phyloP scores from a whole-genome alignment of 2,329 filamentous ascomycete genomes.

The Fusarium sp. region DNA sequence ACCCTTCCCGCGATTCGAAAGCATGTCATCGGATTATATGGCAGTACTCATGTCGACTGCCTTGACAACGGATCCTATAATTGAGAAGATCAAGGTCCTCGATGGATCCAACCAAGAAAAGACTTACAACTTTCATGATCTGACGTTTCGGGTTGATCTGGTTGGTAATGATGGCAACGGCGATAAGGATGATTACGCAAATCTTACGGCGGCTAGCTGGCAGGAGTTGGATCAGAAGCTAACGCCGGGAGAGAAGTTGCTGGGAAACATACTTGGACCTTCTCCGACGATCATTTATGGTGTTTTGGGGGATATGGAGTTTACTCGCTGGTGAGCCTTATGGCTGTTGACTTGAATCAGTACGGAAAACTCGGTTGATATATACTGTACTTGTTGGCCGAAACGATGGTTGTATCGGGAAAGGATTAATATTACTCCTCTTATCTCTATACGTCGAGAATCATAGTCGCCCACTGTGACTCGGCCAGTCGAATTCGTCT shows the following conservation, averaged over 20 bases:
- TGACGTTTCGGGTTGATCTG: background rate
- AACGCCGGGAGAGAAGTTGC: background rate
- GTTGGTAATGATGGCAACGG: background rate
- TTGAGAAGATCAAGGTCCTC: background rate
- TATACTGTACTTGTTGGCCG: too few species aligned
- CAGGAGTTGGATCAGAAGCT: background rate
- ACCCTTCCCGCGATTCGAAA: rapidly evolving
- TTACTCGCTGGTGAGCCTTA: background rate
- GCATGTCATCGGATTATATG: background rate
- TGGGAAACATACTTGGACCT: background rate
- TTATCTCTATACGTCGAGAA: background rate
- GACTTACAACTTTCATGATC: rapidly evolving
- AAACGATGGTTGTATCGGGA: background rate
- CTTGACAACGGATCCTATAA: background rate
- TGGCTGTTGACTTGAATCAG: too few species aligned
- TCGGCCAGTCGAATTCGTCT: background rate
- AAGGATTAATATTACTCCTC: background rate
- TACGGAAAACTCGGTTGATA: too few species aligned
- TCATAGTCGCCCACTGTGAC: too few species aligned
- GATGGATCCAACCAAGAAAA: background rate
- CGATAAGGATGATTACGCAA: rapidly evolving
- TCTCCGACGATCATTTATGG: too few species aligned
- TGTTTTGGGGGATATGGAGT: rapidly evolving
- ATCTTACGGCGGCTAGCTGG: rapidly evolving
- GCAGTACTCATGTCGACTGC: background rate